A percentile compares a stretch with the other conserved stretches of the same genome.
Conservation (phyloP, 352 stramenopile species). For the Pythium rishiriense region DNA sequence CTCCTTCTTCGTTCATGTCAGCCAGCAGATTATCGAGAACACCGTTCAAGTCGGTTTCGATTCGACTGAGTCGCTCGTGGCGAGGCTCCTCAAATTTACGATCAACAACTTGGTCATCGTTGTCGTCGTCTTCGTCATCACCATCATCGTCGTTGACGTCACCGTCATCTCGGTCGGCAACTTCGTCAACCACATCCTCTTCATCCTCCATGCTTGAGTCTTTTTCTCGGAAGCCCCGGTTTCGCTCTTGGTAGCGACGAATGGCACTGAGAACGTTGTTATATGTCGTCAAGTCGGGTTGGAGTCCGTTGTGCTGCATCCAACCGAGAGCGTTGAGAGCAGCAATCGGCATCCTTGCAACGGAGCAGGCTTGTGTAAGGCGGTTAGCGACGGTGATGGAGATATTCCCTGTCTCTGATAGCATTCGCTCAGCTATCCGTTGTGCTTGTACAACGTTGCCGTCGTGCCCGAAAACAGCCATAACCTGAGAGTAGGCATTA, state of each 20-base stretch:
- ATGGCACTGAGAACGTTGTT: conserved; percentile 62
- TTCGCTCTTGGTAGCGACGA: conserved; percentile 2
- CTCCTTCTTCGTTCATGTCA: conserved; percentile 5
- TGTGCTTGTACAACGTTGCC: conserved; percentile 49
- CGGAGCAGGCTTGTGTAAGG: conserved; percentile 55
- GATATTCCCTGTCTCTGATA: conserved; percentile 40
- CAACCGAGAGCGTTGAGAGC: conserved; percentile 46
- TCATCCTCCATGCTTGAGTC: neutral
- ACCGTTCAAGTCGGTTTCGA: conserved; percentile 14
- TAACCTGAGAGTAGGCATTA: conserved; percentile 39
- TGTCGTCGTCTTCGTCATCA: conserved; percentile 21
- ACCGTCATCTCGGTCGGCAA: neutral
- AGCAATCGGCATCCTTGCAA: conserved; percentile 34
- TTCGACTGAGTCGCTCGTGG: neutral
- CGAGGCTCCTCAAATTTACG: neutral
- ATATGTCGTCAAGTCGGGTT: conserved; percentile 50
- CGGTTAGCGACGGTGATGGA: conserved; percentile 55
- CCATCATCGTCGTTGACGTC: conserved; percentile 29
- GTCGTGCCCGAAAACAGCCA: conserved; percentile 52
- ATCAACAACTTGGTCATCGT: conserved; percentile 9
- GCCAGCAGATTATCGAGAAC: conserved; percentile 21
- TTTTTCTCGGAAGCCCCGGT: neutral
- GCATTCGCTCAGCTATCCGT: conserved; percentile 42
- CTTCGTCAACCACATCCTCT: neutral
- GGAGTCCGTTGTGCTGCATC: conserved; percentile 34